A percentile compares a stretch with the other conserved stretches of the same genome.
These are phyloP conservation scores for Hanseniaspora mollemarum DNA, from an alignment of 805 yeast species.

Conservation along the genomic window DNA sequence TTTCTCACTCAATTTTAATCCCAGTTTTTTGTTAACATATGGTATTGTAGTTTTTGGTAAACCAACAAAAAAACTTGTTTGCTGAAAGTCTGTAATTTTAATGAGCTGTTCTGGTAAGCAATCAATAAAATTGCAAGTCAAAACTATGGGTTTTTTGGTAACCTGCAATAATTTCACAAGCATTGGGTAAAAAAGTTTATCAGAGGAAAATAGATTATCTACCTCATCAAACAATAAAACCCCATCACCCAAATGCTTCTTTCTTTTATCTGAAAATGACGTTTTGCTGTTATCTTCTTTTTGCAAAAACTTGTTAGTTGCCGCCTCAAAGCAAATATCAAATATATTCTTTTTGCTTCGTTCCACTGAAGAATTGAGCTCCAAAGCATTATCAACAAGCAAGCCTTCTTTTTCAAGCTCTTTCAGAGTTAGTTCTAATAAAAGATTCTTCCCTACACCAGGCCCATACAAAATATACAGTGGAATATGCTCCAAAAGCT, in stretches of 20 bases:
- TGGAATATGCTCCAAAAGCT: conserved; percentile 40
- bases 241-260: conserved; percentile 39
- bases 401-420: conserved; percentile 31
- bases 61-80: conserved; percentile 31
- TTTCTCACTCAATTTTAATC: conserved; percentile 28
- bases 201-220: conserved; percentile 66
- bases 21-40: conserved; percentile 23
- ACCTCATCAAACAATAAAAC: conserved; percentile 76
- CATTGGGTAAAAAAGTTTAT: conserved; percentile 69
- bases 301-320: conserved; percentile 74
- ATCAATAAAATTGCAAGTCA: conserved; percentile 46
- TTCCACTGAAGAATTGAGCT: conserved; percentile 61
- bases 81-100: conserved; percentile 36
- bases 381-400: conserved; percentile 42
- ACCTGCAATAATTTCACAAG: conserved; percentile 48
- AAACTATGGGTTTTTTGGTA: conserved; percentile 56
- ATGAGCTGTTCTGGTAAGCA: conserved; percentile 40
- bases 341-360: conserved; percentile 63
- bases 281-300: conserved; percentile 22
- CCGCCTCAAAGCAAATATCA: conserved; percentile 57
- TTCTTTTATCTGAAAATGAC: neutral
- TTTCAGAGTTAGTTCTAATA: conserved; percentile 55
- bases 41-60: conserved; percentile 29
- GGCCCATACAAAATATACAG: conserved; percentile 55
- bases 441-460: conserved; percentile 70